Base-by-base conservation (phyloP, 2,329 filamentous ascomycete genomes). In the Diaporthe helianthi region DNA sequence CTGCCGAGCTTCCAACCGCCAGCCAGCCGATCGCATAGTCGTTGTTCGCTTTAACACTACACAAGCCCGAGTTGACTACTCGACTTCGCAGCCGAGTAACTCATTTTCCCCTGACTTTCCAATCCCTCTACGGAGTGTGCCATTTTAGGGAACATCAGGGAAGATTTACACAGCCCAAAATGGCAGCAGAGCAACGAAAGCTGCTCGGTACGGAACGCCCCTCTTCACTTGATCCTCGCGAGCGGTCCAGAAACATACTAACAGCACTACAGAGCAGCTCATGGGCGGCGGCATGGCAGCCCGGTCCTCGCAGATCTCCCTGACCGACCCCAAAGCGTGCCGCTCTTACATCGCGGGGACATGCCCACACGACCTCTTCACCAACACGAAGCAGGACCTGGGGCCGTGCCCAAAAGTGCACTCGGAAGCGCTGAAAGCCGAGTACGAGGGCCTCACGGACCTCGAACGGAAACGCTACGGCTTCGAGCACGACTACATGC, bases 311-410 rank as follows among this genome's bases (percentile, higher is more conserved):
- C 92, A 97, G 80, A 88, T 98, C 75, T 91, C 92, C 73, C 92
- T 99, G 76, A 96, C 90, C 70, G 96, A 98, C 80, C 87, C 92
- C 66, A 98, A 97, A 82, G 93, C 97, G 75, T 99, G 96, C 84
- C 93, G 93, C 67, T 98, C 94, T 22, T 98, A 95, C 80, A 88
- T 99, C 61, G 94, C 89, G 72, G 96, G 96, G 75, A 97, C 93
- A 70, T 99, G 96, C 80, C 96, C 96, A 0, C 95, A 98, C 85
- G 96, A 99, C 79, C 93, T 99, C 77, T 99, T 99, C 87, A 99
- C 95, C 73, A 99, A 99, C 83, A 99, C 96, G 54, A 98, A 98
- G 84, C 94, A 98, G 86, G 96, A 99, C 79, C 88, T 98, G 41
- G 96, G 96, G 2, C 88, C 90, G 0, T 99, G 96, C 78, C 88